phyloP scores from a whole-genome alignment of 2,329 filamentous ascomycete genomes.

The Colletotrichum plurivorum region DNA sequence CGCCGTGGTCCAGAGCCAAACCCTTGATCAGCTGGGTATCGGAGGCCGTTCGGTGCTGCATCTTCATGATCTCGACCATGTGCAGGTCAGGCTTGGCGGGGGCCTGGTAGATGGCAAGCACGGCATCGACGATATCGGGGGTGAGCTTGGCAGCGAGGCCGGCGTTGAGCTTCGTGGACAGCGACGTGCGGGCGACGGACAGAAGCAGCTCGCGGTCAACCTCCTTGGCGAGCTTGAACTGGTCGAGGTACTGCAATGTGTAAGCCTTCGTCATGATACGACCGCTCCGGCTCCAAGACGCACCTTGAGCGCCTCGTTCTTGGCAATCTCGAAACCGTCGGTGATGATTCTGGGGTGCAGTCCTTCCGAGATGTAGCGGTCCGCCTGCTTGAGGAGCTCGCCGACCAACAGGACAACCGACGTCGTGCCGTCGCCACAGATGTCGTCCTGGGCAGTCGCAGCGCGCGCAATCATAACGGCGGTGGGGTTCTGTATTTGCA shows the following conservation, averaged over 20 bases:
- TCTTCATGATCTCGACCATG: slow-evolving; percentile 99
- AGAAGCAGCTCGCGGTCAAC: slow-evolving; percentile 95
- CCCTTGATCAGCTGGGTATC: slow-evolving; percentile 97
- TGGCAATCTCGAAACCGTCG: slow-evolving; percentile 97
- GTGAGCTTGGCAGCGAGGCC: slow-evolving; percentile 92
- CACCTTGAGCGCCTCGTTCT: slow-evolving; percentile 91
- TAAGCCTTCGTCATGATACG: slow-evolving; percentile 5
- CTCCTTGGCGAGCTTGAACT: slow-evolving; percentile 89
- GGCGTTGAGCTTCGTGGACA: slow-evolving; percentile 94
- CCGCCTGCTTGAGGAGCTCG: slow-evolving; percentile 97
- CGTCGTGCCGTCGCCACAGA: slow-evolving; percentile 97
- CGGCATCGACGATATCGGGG: slow-evolving; percentile 95
- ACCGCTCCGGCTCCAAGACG: slow-evolving; percentile 23
- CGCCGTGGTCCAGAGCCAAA: slow-evolving; percentile 93
- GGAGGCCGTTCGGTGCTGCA: slow-evolving; percentile 97
- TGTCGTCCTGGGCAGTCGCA: slow-evolving; percentile 97
- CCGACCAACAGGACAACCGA: slow-evolving; percentile 96
- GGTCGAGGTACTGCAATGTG: slow-evolving; percentile 83
- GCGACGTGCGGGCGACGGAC: slow-evolving; percentile 92
- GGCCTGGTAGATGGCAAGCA: slow-evolving; percentile 91
- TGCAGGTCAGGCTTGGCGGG: slow-evolving; percentile 95
- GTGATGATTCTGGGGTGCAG: slow-evolving; percentile 96
- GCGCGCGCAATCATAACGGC: slow-evolving; percentile 88
- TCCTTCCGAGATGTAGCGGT: slow-evolving; percentile 96
- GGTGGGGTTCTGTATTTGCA: slow-evolving; percentile 98